These are phyloP conservation scores for Coemansia sp. DNA, from an alignment of 192 early-diverging fungal species.

Conservation along the genomic window DNA sequence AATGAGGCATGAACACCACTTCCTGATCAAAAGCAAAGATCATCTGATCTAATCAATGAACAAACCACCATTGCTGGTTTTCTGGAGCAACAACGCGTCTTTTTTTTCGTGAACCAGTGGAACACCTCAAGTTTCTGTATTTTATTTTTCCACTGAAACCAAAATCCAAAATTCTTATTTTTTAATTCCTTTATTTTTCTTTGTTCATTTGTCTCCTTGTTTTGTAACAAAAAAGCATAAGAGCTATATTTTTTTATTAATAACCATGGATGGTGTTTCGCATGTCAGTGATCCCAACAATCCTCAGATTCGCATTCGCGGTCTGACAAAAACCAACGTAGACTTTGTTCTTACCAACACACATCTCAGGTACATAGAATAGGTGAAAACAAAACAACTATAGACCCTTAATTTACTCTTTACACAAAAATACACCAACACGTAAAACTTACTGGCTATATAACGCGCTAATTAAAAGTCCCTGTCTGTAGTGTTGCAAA, in stretches of 20 bases:
- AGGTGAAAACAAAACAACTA: not conserved
- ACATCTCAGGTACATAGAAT: slow-evolving; percentile 63
- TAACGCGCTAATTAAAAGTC: slow-evolving; percentile 12
- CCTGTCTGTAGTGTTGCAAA: slow-evolving; percentile 84
- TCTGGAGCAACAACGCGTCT: no score
- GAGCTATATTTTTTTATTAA: not conserved
- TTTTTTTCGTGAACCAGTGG: no score
- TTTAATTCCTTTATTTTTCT: not conserved
- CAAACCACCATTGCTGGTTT: no score
- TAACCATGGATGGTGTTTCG: slow-evolving; percentile 17
- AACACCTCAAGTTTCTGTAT: no score
- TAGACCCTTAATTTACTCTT: not conserved
- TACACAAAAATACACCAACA: no score
- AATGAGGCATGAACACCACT: no score
- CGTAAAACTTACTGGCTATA: not conserved
- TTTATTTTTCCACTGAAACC: no score
- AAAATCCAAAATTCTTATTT: no score
- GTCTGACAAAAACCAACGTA: slow-evolving; percentile 44
- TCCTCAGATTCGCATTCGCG: slow-evolving; percentile 52
- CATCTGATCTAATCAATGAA: no score
- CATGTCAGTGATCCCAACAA: slow-evolving; percentile 29
- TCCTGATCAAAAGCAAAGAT: no score
- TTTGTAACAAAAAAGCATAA: not conserved
- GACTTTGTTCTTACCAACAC: slow-evolving; percentile 85
- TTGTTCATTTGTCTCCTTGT: not conserved